Evolutionary conservation across 371 early-diverging fungal genomes (phyloP), one percentile per base, ranked within the genome.

Genomic region (Rhizomucor pusillus): DNA sequence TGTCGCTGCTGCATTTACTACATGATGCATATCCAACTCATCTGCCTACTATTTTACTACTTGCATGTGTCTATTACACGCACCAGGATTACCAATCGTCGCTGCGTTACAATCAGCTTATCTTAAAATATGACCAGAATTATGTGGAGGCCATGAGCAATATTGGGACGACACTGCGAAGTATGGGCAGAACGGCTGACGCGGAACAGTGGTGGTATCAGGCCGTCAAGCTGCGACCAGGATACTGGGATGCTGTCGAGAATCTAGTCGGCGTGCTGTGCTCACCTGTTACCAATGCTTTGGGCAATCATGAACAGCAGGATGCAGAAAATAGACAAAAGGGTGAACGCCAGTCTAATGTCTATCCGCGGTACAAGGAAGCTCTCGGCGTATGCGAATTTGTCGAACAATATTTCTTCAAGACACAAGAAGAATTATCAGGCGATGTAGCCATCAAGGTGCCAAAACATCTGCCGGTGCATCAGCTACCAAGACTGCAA

Each of bases 81-180:
- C 84, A 86, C 53, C 82, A 79, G 43, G 75, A 91, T 56, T 82
- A 87, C 50, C 74, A 80, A 33, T 73, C 84, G 18, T 91, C 92
- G 5, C 72, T 93, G 20, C 70, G 75, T 22, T 92, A 89, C 75
- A 93, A 94, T 69, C 80, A 88, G 24, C 68, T 80, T 7, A 94
- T 94, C 51, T 76, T 94, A 10, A 76, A 81, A 51, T 71, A 90
- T 29, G 92, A 94, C 60, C 82, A 89, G 12, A 77, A 84, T 55
- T 93, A 93, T 62, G 92, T 93, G 12, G 95, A 94, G 64, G 93
- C 93, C 5, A 92, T 90, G 87, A 90, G 90, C 50, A 93, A 94
- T 64, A 88, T 94, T 51, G 95, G 93, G 5, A 93, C 93, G 6
- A 94, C 95, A 1, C 69, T 91, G 55, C 77, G 90, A 39, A 90